phyloP scores from a whole-genome alignment of 2,329 filamentous ascomycete species.

The Pezicula rhizophila region DNA sequence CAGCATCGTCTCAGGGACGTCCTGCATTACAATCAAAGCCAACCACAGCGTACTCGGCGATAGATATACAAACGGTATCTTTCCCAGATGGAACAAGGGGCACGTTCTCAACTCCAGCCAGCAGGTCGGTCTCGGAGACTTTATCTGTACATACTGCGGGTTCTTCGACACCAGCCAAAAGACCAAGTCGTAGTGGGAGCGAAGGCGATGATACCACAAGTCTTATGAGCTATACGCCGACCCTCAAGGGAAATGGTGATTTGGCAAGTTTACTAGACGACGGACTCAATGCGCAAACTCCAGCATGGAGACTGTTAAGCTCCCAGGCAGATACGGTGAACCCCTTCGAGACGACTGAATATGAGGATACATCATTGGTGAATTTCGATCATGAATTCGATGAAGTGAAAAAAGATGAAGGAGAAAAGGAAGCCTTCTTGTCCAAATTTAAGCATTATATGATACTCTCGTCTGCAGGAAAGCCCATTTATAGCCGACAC shows the following conservation, averaged over 20 bases:
- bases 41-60: constrained; percentile 77
- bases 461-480: constrained; percentile 91
- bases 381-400: constrained; percentile 77
- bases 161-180: constrained; percentile 21
- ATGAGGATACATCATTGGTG: constrained; percentile 47
- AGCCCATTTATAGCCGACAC: constrained; percentile 94
- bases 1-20: constrained; percentile 18
- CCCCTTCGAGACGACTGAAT: constrained; percentile 51
- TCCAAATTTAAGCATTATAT: constrained; percentile 95
- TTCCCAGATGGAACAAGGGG: constrained; percentile 65
- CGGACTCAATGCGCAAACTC: constrained; percentile 58
- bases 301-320: constrained; percentile 62
- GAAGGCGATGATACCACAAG: constrained; percentile 44
- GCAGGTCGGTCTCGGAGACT: constrained; percentile 24
- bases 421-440: constrained; percentile 66
- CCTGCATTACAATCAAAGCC: constrained; percentile 52
- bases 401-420: constrained; percentile 33
- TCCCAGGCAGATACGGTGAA: constrained; percentile 54
- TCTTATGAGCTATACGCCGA: constrained; percentile 42
- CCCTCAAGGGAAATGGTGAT: constrained; percentile 54
- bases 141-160: constrained; percentile 15
- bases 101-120: constrained; percentile 45
- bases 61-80: constrained; percentile 73
- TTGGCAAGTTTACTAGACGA: constrained; percentile 77
- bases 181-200: constrained; percentile 34